Conservation (phyloP, 2,329 filamentous ascomycete genomes). For the Fusarium haematococcum region DNA sequence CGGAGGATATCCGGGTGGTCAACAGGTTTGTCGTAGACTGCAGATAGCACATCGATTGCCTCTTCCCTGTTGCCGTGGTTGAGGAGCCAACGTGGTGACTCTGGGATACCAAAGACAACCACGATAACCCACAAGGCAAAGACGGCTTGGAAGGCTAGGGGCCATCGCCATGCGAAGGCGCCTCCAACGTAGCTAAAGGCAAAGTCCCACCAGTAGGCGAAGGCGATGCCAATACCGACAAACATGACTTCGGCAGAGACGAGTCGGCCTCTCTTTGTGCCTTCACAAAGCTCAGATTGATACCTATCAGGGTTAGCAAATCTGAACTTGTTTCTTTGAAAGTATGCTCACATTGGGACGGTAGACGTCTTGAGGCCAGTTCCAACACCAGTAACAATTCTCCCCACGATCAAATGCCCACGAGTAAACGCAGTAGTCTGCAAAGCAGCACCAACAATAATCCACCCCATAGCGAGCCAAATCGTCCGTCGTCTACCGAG, state of each 20-base stretch:
- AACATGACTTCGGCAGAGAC: conserved; percentile 60
- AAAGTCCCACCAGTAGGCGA: conserved; percentile 56
- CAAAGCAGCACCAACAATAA: conserved; percentile 69
- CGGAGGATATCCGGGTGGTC: conserved; percentile 49
- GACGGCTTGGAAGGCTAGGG: conserved; percentile 46
- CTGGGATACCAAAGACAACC: conserved; percentile 52
- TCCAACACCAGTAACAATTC: conserved; percentile 62
- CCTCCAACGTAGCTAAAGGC: conserved; percentile 48
- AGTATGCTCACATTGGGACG: conserved; percentile 44
- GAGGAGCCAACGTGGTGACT: conserved; percentile 56
- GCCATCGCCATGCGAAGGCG: conserved; percentile 35
- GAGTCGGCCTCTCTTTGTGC: conserved; percentile 62
- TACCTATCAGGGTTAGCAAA: conserved; percentile 30
- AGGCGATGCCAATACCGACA: conserved; percentile 52
- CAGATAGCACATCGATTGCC: conserved; percentile 50
- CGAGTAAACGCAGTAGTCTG: conserved; percentile 60
- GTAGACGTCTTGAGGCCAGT: conserved; percentile 55
- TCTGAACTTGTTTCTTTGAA: background rate
- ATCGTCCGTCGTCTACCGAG: conserved; percentile 64
- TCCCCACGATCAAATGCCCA: conserved; percentile 60
- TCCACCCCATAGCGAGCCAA: conserved; percentile 63
- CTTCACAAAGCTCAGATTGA: conserved; percentile 55
- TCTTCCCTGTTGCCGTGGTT: conserved; percentile 52
- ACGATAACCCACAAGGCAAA: conserved; percentile 48
- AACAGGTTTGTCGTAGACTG: conserved; percentile 54